phyloP scores from a whole-genome alignment of 1,284 basidiomycete genomes.

The Cutaneotrichosporon cutaneum region DNA sequence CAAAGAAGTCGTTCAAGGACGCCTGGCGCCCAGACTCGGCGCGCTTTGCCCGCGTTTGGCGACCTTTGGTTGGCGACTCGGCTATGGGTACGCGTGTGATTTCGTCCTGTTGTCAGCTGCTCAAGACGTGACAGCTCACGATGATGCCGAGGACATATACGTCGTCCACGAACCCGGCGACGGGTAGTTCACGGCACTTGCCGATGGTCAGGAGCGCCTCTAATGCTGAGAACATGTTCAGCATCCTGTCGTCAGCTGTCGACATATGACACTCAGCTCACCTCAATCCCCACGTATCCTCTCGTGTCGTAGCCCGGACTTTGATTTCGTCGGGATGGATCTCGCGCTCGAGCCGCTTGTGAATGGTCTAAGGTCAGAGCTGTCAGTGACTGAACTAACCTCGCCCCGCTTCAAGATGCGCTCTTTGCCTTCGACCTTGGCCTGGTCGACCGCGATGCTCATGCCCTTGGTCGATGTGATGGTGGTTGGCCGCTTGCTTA shows the following conservation, averaged over 20 bases:
- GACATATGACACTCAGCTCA: conserved; percentile 40
- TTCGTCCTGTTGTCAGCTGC: conserved; percentile 57
- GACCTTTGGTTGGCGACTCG: conserved; percentile 4
- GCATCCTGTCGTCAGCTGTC: conserved; percentile 54
- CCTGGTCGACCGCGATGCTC: conserved; percentile 62
- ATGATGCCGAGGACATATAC: conserved; percentile 65
- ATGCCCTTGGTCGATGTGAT: conserved; percentile 68
- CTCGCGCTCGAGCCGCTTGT: conserved; percentile 75
- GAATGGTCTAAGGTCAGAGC: conserved; percentile 58
- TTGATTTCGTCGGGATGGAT: conserved; percentile 63
- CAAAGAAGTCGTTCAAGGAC: conserved; percentile 22
- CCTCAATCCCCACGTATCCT: conserved; percentile 73
- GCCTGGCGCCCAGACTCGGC: conserved; percentile 12
- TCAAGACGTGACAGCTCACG: conserved; percentile 51
- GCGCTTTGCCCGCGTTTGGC: conserved; percentile 6
- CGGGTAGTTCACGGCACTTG: conserved; percentile 66
- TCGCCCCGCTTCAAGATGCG: conserved; percentile 61
- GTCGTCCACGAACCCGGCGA: conserved; percentile 64
- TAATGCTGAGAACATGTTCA: conserved; percentile 65
- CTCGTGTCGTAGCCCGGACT: conserved; percentile 58
- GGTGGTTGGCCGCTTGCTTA: conserved; percentile 60
- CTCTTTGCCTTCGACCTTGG: conserved; percentile 64
- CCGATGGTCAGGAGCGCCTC: conserved; percentile 58
- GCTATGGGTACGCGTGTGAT: conserved; percentile 51
- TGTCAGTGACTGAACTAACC: conserved; percentile 52